phyloP scores from a whole-genome alignment of 2,329 filamentous ascomycete genomes.

The Claviceps digitariae region DNA sequence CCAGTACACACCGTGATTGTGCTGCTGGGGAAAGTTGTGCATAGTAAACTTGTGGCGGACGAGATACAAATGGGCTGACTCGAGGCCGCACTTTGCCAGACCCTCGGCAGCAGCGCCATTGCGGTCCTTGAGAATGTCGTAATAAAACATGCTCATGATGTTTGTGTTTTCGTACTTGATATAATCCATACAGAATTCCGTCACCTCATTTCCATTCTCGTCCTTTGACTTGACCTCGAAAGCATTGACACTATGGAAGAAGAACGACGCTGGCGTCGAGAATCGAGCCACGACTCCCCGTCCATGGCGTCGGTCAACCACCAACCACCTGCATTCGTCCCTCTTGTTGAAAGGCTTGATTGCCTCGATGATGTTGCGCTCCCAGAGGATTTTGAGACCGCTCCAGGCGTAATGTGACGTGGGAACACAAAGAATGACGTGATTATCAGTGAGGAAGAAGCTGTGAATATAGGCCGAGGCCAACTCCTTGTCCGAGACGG shows the following conservation, averaged over 20 bases:
- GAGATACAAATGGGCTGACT: constrained; percentile 22
- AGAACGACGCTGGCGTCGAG: constrained; percentile 55
- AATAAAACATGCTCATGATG: constrained; percentile 54
- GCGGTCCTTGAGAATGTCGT: constrained; percentile 49
- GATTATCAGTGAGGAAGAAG: constrained; percentile 57
- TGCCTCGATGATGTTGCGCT: constrained; percentile 54
- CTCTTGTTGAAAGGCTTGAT: constrained; percentile 48
- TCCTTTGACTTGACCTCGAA: constrained; percentile 45
- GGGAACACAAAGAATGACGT: constrained; percentile 62
- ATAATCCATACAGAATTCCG: constrained; percentile 51
- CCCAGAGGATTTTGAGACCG: constrained; percentile 49
- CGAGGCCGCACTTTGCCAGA: constrained; percentile 26
- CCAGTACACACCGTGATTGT: constrained; percentile 6
- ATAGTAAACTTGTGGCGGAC: constrained; percentile 31
- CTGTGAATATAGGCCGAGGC: constrained; percentile 69
- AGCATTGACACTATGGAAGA: constrained; percentile 68
- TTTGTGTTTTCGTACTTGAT: constrained; percentile 50
- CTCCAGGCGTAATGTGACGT: constrained; percentile 43
- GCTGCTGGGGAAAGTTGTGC: constrained; percentile 7
- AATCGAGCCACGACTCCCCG: constrained; percentile 57
- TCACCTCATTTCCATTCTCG: constrained; percentile 16
- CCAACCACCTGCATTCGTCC: constrained; percentile 52
- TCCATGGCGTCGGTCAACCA: constrained; percentile 51
- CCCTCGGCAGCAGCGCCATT: constrained; percentile 30
- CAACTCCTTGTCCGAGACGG: constrained; percentile 35